phyloP scores from a whole-genome alignment of 345 rosid genomes.

The Melaleuca quinquenervia region DNA sequence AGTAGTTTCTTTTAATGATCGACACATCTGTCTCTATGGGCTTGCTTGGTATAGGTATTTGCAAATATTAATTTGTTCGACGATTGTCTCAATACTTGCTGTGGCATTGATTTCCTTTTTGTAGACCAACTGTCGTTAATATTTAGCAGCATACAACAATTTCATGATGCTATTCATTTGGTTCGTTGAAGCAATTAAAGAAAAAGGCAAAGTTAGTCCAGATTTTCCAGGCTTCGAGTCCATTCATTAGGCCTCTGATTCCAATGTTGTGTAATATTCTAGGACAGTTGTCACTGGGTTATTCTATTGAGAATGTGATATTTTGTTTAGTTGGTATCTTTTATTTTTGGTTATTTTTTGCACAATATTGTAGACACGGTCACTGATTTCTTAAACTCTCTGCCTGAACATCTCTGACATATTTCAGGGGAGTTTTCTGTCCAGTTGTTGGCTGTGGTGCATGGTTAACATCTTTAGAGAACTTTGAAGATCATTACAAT shows the following conservation, averaged over 20 bases:
- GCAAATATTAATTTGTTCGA: background rate
- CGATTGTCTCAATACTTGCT: background rate
- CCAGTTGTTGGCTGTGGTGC: constrained; percentile 81
- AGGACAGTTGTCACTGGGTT: background rate
- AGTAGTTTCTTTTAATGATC: background rate
- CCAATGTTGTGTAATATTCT: background rate
- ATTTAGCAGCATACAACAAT: background rate
- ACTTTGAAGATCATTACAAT: constrained; percentile 80
- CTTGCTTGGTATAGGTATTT: background rate
- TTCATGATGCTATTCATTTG: background rate
- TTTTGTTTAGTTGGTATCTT: background rate
- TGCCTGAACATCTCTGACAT: background rate
- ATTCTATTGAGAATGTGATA: background rate
- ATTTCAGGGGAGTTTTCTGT: constrained; percentile 58
- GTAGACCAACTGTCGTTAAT: background rate
- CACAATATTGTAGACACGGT: background rate
- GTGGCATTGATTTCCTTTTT: background rate
- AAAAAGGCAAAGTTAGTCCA: background rate
- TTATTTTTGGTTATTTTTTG: background rate
- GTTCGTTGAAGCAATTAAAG: background rate
- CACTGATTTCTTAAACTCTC: background rate
- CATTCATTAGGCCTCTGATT: background rate
- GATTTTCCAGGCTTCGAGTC: background rate
- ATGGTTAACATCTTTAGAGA: constrained; percentile 47
- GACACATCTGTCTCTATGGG: background rate